Percentiles rank a stretch among this genome's conserved stretches.
phyloP scores from a whole-genome alignment of 768 basidiomycete species.

The Tulasnella sp. region DNA sequence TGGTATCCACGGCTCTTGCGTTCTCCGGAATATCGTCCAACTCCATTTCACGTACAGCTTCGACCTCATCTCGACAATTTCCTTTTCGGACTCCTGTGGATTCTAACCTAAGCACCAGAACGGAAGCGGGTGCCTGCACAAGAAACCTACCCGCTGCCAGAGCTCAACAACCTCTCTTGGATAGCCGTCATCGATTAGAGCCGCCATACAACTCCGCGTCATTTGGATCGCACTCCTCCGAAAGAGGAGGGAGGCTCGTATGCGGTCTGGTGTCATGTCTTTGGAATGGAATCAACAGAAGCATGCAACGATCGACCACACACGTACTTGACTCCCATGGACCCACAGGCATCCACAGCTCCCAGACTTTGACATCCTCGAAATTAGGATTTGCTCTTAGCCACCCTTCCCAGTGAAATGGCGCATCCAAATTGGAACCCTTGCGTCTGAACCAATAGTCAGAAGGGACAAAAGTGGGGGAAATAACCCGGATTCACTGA shows the following conservation, averaged over 20 bases:
- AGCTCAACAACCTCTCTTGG: not conserved
- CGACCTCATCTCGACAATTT: constrained; percentile 5
- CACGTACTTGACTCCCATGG: not conserved
- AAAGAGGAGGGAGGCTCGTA: not conserved
- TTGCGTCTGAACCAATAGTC: not conserved
- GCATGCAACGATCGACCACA: not conserved
- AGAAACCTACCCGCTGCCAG: constrained; percentile 4
- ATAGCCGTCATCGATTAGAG: constrained; percentile 3
- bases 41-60: constrained; percentile 8
- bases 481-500: not conserved
- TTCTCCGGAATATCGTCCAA: constrained; percentile 3
- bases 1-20: not conserved
- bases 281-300: not conserved
- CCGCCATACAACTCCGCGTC: not conserved
- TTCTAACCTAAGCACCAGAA: not conserved
- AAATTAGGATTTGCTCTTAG: constrained; percentile 1
- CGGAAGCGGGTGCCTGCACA: not conserved
- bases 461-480: not conserved
- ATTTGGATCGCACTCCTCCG: not conserved
- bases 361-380: not conserved
- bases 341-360: constrained; percentile 9
- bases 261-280: not conserved
- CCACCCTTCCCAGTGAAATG: not conserved
- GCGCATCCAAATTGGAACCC: not conserved
- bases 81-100: constrained; percentile 8